phyloP scores from a whole-genome alignment of 2,329 filamentous ascomycete species.

The Stachybotrys echinatus region DNA sequence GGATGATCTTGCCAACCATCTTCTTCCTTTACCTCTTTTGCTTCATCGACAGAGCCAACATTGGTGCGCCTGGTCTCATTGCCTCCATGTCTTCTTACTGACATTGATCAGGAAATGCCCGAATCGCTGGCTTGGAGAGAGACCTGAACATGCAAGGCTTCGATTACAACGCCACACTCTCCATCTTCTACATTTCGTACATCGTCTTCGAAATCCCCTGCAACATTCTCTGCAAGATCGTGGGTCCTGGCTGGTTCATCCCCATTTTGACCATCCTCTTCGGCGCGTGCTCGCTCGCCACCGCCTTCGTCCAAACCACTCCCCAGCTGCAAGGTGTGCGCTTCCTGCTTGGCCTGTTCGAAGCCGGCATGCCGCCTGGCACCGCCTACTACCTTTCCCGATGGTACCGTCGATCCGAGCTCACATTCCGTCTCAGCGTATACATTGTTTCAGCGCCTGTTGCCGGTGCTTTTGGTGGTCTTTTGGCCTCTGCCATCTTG shows the following conservation, averaged over 20 bases:
- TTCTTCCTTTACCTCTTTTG: constrained; percentile 59
- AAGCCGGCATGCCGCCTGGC: constrained; percentile 61
- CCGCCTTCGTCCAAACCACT: constrained; percentile 52
- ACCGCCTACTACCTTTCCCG: constrained; percentile 61
- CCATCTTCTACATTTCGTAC: constrained; percentile 61
- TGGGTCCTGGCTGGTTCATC: constrained; percentile 62
- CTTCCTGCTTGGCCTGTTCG: constrained; percentile 56
- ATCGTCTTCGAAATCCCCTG: constrained; percentile 61
- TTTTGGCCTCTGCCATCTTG: constrained; percentile 58
- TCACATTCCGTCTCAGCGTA: constrained; percentile 56
- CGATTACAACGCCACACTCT: constrained; percentile 59
- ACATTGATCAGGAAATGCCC: constrained; percentile 35
- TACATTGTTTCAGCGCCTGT: constrained; percentile 64
- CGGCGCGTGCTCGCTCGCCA: constrained; percentile 53
- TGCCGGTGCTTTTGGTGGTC: constrained; percentile 62
- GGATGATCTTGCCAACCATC: constrained; percentile 33
- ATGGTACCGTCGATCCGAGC: constrained; percentile 59
- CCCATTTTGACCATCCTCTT: constrained; percentile 52
- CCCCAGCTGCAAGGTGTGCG: constrained; percentile 47
- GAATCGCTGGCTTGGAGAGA: constrained; percentile 50
- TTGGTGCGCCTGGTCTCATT: not conserved
- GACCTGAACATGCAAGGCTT: constrained; percentile 51
- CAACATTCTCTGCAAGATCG: constrained; percentile 58
- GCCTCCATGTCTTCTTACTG: not conserved
- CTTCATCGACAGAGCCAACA: constrained; percentile 51